Evolutionary conservation across 805 yeast species (phyloP), one percentile per base, ranked within the genome.

Genomic region (Spathaspora hagerdaliae): DNA sequence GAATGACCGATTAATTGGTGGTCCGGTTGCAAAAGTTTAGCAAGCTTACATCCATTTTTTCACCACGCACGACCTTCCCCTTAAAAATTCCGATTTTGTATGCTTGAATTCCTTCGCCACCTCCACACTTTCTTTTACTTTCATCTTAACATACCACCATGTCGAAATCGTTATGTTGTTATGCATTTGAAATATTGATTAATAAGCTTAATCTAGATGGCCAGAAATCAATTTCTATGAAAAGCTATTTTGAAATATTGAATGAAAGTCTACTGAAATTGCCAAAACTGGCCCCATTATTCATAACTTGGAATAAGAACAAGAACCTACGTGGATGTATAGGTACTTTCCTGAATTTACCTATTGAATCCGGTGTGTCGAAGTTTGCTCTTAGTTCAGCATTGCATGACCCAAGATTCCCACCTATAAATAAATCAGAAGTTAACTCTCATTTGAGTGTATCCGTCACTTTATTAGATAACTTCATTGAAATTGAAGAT

Each of bases 251-350:
- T 7, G 33, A 45, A 9, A 47, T 45, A 7, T 39, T 49, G 6
- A 41, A 45, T 14, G 60, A 56, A 38, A 29, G 45, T 2, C 13
- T 39, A 5, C 38, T 34, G 7, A 14, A 43, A 6, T 38, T 57
- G 11, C 70, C 69, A 2, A 7, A 43, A 3, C 45, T 49, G 26
- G 67, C 71, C 0, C 94, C 98, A 0, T 65, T 92, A 27, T 94
- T 94, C 66, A 85, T 92, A 31, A 94, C 98, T 0, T 94, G 97
- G 96, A 83, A 81, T 54, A 74, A 76, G 46, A 51, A 54, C 42
- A 61, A 64, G 26, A 65, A 69, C 11, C 68, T 92, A 40, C 71
- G 98, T 37, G 99, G 99, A 0, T 92, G 99, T 59, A 94, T 92
- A 44, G 99, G 99, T 1, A 91, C 96, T 0, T 94, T 94, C 60